Conservation (phyloP, 208 protist genomes). For the Spongospora subterranea region DNA sequence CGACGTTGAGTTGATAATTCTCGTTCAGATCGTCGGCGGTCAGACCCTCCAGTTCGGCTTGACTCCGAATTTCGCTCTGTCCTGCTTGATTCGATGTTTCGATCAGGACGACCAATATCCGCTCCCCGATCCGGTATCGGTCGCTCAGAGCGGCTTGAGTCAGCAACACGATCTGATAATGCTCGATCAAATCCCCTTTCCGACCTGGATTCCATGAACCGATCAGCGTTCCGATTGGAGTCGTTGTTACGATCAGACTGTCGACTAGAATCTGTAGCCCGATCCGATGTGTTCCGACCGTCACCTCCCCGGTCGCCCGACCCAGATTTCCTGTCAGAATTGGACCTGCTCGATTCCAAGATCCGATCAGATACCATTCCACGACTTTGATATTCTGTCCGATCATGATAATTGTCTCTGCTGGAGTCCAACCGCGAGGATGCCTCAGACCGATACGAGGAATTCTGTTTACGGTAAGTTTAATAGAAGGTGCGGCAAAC, state of each 20-base stretch:
- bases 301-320: neutral
- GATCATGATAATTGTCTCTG: neutral
- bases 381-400: neutral
- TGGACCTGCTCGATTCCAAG: neutral
- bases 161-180: neutral
- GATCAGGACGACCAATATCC: neutral
- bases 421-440: neutral
- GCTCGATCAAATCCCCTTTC: too few relatives aligned
- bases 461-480: neutral
- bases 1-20: too few relatives aligned
- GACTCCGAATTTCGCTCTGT: neutral
- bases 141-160: neutral
- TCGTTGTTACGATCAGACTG: neutral
- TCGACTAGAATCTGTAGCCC: too few relatives aligned
- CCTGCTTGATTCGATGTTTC: neutral
- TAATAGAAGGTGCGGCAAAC: neutral
- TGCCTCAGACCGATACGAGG: neutral
- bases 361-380: neutral
- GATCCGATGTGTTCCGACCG: neutral
- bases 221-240: neutral
- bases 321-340: neutral
- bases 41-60: neutral
- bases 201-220: too few relatives aligned
- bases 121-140: neutral
- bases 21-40: neutral